Evolutionary conservation across 345 rosid genomes (phyloP).

Genomic region (Clausena lansium): DNA sequence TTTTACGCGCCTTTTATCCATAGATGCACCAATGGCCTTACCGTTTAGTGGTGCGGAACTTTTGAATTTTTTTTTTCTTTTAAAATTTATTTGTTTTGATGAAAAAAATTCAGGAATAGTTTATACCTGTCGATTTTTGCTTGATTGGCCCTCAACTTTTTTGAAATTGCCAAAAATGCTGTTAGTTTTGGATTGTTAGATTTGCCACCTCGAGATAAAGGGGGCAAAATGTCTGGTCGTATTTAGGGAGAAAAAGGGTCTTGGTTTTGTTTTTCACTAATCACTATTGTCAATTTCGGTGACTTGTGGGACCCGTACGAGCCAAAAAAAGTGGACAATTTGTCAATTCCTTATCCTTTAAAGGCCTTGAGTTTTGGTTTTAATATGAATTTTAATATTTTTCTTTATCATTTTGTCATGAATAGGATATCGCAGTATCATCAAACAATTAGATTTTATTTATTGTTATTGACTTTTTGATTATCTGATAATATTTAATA

Average conservation of each 20-base stretch:
- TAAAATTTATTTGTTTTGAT: too few species aligned
- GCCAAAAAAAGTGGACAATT: neutral
- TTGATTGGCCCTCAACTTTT: neutral
- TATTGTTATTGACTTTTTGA: too few species aligned
- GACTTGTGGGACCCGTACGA: neutral
- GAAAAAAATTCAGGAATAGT: neutral
- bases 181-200: neutral
- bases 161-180: neutral
- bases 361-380: neutral
- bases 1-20: conserved; percentile 11
- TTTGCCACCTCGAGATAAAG: too few species aligned
- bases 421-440: too few species aligned
- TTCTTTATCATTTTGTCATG: too few species aligned
- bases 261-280: neutral
- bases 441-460: too few species aligned
- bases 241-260: neutral
- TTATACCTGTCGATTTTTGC: neutral
- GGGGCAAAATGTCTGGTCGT: neutral
- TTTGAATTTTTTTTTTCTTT: too few species aligned
- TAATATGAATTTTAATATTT: neutral
- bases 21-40: conserved; percentile 9
- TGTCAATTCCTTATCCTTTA: neutral
- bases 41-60: neutral
- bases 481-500: too few species aligned
- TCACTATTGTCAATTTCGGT: neutral